These are phyloP conservation scores for Forsythia suspensa DNA, from an alignment of 257 asterid species.

Conservation along the genomic window DNA sequence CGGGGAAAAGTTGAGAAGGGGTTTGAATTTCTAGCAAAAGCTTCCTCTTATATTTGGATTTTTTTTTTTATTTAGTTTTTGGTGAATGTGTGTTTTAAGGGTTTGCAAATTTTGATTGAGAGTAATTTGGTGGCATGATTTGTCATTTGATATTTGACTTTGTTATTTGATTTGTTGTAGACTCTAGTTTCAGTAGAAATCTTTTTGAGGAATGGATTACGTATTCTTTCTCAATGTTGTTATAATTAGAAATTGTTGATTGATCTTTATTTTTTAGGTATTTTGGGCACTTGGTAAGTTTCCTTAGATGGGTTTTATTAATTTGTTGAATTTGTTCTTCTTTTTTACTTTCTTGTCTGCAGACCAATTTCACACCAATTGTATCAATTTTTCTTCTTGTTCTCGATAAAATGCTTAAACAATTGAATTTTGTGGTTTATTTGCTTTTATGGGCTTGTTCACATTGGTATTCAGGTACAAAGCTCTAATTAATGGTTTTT, in stretches of 20 bases:
- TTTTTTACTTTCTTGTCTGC: neutral
- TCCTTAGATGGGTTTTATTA: neutral
- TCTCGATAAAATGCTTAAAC: neutral
- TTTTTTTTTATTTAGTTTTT: slow-evolving; percentile 16
- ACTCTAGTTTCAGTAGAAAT: neutral
- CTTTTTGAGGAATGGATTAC: neutral
- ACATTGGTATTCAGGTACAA: neutral
- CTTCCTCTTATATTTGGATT: slow-evolving; percentile 1
- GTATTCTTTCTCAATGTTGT: neutral
- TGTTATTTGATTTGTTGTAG: neutral
- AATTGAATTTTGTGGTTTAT: neutral
- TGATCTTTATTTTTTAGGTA: neutral
- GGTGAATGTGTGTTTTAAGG: slow-evolving; percentile 12
- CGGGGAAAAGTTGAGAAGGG: slow-evolving; percentile 19
- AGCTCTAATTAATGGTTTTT: neutral
- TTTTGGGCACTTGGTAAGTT: slow-evolving; percentile 3
- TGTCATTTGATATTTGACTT: neutral
- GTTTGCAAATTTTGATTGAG: neutral
- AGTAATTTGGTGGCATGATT: neutral
- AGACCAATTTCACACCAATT: neutral
- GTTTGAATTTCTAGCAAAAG: slow-evolving; percentile 21
- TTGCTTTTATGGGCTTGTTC: neutral
- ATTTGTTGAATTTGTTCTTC: neutral
- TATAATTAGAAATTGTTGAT: slow-evolving; percentile 2
- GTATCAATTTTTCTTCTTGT: neutral